These are phyloP conservation scores for Hyaloscypha bicolor DNA, from an alignment of 495 filamentous ascomycete genomes.

Conservation along the genomic window DNA sequence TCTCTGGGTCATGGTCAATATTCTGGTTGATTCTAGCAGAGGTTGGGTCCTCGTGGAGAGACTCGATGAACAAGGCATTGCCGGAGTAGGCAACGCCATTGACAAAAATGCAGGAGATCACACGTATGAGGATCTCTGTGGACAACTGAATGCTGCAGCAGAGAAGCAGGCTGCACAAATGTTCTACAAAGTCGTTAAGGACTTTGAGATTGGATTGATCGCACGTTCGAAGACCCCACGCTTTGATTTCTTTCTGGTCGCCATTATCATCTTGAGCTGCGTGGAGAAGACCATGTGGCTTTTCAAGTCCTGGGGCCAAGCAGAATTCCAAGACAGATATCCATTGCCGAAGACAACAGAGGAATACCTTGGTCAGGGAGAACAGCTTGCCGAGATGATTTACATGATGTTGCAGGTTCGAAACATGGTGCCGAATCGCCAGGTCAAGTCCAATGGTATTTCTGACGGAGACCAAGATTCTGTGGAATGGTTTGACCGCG, in stretches of 20 bases:
- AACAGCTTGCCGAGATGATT: constrained; percentile 70
- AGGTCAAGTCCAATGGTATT: constrained; percentile 53
- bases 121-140: constrained; percentile 56
- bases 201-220: constrained; percentile 74
- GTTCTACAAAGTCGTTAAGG: constrained; percentile 69
- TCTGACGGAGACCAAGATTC: constrained; percentile 61
- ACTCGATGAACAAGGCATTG: constrained; percentile 45
- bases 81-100: constrained; percentile 25
- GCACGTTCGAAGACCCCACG: constrained; percentile 66
- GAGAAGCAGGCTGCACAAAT: constrained; percentile 71
- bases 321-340: constrained; percentile 60
- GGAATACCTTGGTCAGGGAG: constrained; percentile 69
- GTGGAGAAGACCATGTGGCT: constrained; percentile 85
- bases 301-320: constrained; percentile 72
- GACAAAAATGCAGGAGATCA: constrained; percentile 39
- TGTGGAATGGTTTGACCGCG: constrained; percentile 39
- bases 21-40: constrained; percentile 67
- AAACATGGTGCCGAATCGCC: constrained; percentile 65
- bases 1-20: constrained; percentile 75
- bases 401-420: constrained; percentile 77
- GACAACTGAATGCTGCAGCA: constrained; percentile 72
- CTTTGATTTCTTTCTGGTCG: constrained; percentile 75
- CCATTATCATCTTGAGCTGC: constrained; percentile 74
- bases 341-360: constrained; percentile 69
- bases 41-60: constrained; percentile 65